Percentiles rank a stretch among this genome's conserved stretches.
These are phyloP conservation scores for Hydrangea macrophylla DNA, from an alignment of 148 eudicot genomes.

Conservation along the genomic window DNA sequence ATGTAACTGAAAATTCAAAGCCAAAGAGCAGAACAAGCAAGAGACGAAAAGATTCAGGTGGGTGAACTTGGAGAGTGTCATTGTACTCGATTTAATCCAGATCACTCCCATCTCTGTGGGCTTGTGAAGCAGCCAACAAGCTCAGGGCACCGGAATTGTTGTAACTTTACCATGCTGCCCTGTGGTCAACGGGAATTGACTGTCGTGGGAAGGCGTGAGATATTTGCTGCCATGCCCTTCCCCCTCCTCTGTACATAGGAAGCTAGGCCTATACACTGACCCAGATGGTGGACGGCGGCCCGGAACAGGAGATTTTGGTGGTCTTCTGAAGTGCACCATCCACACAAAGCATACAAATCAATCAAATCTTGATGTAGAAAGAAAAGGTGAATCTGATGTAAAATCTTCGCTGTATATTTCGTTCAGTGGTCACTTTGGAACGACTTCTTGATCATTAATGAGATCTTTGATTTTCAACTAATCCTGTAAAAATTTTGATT, in stretches of 20 bases:
- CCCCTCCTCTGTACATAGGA: constrained; percentile 4
- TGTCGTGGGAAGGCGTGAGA: neutral
- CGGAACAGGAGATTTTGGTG: constrained; percentile 11
- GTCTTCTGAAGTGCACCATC: constrained; percentile 6
- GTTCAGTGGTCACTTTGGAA: no score
- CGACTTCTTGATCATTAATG: no score
- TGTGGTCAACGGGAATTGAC: neutral
- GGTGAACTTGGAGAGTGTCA: constrained; percentile 4
- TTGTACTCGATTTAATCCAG: neutral
- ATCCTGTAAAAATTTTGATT: no score
- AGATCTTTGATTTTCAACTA: no score
- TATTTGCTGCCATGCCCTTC: neutral
- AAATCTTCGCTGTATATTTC: neutral
- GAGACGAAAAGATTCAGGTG: constrained; percentile 29
- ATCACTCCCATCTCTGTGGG: neutral
- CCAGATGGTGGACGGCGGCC: constrained; percentile 3
- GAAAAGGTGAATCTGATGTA: constrained; percentile 6
- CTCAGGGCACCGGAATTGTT: no score
- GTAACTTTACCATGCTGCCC: neutral
- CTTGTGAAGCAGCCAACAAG: constrained; percentile 9
- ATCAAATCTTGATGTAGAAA: neutral
- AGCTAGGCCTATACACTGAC: constrained; percentile 12
- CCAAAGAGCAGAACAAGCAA: constrained; percentile 30
- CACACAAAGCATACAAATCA: neutral
- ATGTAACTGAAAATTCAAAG: constrained; percentile 23